Base-by-base conservation (phyloP, 2,329 filamentous ascomycete genomes). In the Trichoderma polysporum region DNA sequence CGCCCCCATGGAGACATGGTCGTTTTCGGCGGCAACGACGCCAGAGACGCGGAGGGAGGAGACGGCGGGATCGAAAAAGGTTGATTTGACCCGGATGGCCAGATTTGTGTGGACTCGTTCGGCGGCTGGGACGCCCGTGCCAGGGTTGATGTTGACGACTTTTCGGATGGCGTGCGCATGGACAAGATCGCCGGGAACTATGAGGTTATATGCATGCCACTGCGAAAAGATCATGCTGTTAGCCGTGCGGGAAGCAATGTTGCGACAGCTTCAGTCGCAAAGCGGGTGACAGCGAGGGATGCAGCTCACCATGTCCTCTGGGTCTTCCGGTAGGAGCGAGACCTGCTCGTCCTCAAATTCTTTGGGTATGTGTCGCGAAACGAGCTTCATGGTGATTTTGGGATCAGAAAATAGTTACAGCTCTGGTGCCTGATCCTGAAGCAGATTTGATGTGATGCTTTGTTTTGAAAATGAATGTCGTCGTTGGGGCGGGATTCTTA, bases 191-290 rank as follows among this genome's bases (percentile, higher is more conserved):
- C 82, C 80, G 66, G 81, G 75, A 10, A 81, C 77, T 71, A 88
- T 86, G 68, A 88, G 80, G 77, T 88, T 88, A 75, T 88, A 86
- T 71, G 85, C 84, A 69, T 88, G 85, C 86, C 86, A 88, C 83
- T 81, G 58, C 19, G 62, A 41, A n/a, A 9, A 49, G 37, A 35
- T 35, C 37, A 45, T 27, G 61, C 50, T 3, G 61, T 64, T 19
- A 64, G 60, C 50, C 10, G 27, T 19, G 27, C n/a, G 12, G 7
- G 8, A 8, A 50, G 13, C 22, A 19, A 49, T 65, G 25, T 49
- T 27, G 29, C 27, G 37, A 45, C 4, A 53, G 17, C 41, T 41
- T 53, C 41, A 56, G 19, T 25, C 27, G 13, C 41, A 39, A 57
- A 35, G 56, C 35, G 15, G 37, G 22, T 33, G 66, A 54, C 39